Evolutionary conservation across 495 filamentous ascomycete species (phyloP), one percentile per base, ranked within the genome.

Genomic region (Jackrogersella minutella): DNA sequence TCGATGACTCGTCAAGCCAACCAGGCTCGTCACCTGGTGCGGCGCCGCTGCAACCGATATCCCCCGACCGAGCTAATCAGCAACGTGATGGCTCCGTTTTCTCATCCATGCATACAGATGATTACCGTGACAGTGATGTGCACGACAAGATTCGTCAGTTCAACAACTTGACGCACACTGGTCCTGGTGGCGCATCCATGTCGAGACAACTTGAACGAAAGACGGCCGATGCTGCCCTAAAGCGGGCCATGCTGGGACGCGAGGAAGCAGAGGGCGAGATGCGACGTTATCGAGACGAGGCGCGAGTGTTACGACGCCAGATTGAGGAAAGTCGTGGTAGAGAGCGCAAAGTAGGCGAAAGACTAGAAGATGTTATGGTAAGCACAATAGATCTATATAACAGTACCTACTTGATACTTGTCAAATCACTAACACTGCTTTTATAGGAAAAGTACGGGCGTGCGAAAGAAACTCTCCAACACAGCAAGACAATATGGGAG

Each of bases 141-240:
- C 90, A 93, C 71, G 88, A 91, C 26, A 95, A 94, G 76, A 92
- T 96, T 68, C 89, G 87, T 22, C 91, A 89, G 62, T 90, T 96
- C 70, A 93, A 96, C 78, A 85, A 82, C 47, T 78, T 97, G 33
- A 80, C 84, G 47, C 72, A 74, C 41, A 51, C 47, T 6, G 36
- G 36, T 2, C 66, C 69, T 19, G 64, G 22, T 6, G n/a, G n/a
- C 52, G 66, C 79, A n/a, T 81, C 85, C 70, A 83, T 85, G 77
- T 84, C 85, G 56, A 83, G 86, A 78, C 86, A 82, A 69, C 85
- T 80, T 70, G 82, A 83, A 76, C 78, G 82, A 71, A 86, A 84
- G 70, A 84, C 80, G 26, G 84, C 84, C 60, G 86, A 91, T 68
- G 90, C 91, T 21, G 91, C 91, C 44, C 77, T 95, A 13, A 90